These are phyloP conservation scores for Paraconiothyrium brasiliense DNA, from an alignment of 2,329 filamentous ascomycete genomes.

Conservation along the genomic window DNA sequence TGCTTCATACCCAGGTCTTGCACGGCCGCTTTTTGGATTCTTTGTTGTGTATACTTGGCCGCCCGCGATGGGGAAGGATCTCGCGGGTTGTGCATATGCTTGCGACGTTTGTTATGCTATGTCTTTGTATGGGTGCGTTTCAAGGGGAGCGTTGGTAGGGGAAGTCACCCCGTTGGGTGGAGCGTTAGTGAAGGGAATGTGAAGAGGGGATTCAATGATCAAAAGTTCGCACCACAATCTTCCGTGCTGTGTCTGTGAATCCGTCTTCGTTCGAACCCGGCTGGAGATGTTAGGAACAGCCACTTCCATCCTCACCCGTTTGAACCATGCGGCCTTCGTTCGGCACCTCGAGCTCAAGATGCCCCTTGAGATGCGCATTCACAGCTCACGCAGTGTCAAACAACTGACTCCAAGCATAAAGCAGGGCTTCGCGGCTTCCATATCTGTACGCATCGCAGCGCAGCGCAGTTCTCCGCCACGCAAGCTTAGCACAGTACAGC, in stretches of 20 bases:
- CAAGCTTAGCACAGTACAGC: neutral
- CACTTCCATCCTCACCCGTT: neutral
- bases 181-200: neutral
- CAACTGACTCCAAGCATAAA: neutral
- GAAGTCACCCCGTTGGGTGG: no score
- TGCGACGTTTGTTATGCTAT: conserved; percentile 29
- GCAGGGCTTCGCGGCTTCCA: neutral
- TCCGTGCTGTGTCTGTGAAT: neutral
- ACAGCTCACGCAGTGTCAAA: neutral
- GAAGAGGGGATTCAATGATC: neutral
- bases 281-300: neutral
- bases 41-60: conserved; percentile 26
- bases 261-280: neutral
- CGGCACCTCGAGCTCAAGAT: neutral
- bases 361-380: neutral
- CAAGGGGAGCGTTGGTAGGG: no score
- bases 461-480: neutral
- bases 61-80: neutral
- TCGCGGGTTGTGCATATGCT: conserved; percentile 28
- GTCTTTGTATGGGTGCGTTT: conserved; percentile 16
- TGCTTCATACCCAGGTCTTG: conserved; percentile 12
- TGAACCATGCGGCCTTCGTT: neutral
- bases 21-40: conserved; percentile 16
- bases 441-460: neutral
- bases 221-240: neutral